These are phyloP conservation scores for Sarcocystis neurona DNA, from an alignment of 169 alveolate genomes.

Conservation along the genomic window DNA sequence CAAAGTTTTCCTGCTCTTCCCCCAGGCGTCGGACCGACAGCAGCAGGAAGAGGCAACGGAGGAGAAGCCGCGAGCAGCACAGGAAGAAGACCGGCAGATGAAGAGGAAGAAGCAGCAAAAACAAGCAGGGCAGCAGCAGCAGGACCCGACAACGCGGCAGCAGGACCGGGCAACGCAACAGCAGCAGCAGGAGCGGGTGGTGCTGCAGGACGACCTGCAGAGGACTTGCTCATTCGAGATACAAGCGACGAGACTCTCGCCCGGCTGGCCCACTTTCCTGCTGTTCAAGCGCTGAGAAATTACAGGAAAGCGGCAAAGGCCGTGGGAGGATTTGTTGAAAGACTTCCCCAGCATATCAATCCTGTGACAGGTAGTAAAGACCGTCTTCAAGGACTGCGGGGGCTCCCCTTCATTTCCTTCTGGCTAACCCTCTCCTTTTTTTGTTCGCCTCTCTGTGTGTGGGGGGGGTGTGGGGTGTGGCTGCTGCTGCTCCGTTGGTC, in stretches of 20 bases:
- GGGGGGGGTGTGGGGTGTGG: not conserved
- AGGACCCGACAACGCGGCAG: not conserved
- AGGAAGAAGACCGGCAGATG: too few relatives aligned
- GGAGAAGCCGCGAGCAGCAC: too few relatives aligned
- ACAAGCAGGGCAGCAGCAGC: constrained; percentile 22
- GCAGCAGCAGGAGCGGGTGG: constrained; percentile 20
- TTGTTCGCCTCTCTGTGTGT: constrained; percentile 12
- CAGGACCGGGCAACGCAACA: too few relatives aligned
- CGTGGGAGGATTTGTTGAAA: constrained; percentile 80
- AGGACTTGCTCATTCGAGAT: constrained; percentile 73
- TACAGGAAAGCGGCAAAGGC: constrained; percentile 80
- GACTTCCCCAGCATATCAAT: constrained; percentile 80
- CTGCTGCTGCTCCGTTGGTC: not conserved
- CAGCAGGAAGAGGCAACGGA: too few relatives aligned
- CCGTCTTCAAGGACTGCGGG: not conserved
- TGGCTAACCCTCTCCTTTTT: not conserved
- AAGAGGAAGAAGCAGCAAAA: constrained; percentile 11
- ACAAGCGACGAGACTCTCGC: constrained; percentile 81
- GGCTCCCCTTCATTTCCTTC: too few relatives aligned
- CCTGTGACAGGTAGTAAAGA: constrained; percentile 53
- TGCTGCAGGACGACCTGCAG: constrained; percentile 63
- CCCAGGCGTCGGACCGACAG: too few relatives aligned
- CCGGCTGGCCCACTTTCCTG: constrained; percentile 77
- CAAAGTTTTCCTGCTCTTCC: not conserved
- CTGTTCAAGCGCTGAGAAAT: constrained; percentile 76